phyloP scores from a whole-genome alignment of 495 filamentous ascomycete genomes.

The Penicillium odoratum region DNA sequence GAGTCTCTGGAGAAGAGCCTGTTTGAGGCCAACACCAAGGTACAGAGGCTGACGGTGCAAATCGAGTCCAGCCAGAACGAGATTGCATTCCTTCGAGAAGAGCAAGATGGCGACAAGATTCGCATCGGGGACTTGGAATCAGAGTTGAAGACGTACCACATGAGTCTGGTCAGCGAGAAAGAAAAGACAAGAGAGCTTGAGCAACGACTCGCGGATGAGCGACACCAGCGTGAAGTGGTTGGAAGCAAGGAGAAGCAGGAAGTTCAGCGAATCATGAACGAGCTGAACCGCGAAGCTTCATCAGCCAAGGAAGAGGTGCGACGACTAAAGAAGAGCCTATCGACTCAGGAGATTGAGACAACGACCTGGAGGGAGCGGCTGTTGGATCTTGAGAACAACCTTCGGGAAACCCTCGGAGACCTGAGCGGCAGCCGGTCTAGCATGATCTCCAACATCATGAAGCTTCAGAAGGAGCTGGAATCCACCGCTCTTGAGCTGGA shows the following conservation, averaged over 20 bases:
- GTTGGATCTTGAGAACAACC: constrained; percentile 81
- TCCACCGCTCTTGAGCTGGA: constrained; percentile 80
- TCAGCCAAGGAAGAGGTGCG: constrained; percentile 84
- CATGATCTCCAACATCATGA: constrained; percentile 81
- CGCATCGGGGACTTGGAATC: constrained; percentile 91
- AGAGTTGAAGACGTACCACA: constrained; percentile 69
- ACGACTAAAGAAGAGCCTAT: constrained; percentile 75
- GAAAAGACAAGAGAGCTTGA: constrained; percentile 79
- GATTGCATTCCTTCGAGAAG: constrained; percentile 92
- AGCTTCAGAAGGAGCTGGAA: constrained; percentile 85
- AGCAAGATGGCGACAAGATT: constrained; percentile 98
- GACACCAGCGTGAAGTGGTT: constrained; percentile 82
- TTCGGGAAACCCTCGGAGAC: constrained; percentile 82
- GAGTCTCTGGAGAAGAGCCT: constrained; percentile 74
- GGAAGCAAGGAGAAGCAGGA: constrained; percentile 89
- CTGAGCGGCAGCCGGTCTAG: constrained; percentile 83
- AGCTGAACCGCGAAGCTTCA: constrained; percentile 79
- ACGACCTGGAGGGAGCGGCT: constrained; percentile 86
- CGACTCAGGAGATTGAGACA: constrained; percentile 81
- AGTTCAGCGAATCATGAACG: constrained; percentile 74
- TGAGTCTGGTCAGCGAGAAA: constrained; percentile 73
- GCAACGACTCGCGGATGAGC: constrained; percentile 70
- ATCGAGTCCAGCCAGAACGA: constrained; percentile 90
- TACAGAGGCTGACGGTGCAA: constrained; percentile 81
- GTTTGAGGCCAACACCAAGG: constrained; percentile 79